Evolutionary conservation across 768 basidiomycete genomes (phyloP).

Genomic region (Dioszegia hungarica): DNA sequence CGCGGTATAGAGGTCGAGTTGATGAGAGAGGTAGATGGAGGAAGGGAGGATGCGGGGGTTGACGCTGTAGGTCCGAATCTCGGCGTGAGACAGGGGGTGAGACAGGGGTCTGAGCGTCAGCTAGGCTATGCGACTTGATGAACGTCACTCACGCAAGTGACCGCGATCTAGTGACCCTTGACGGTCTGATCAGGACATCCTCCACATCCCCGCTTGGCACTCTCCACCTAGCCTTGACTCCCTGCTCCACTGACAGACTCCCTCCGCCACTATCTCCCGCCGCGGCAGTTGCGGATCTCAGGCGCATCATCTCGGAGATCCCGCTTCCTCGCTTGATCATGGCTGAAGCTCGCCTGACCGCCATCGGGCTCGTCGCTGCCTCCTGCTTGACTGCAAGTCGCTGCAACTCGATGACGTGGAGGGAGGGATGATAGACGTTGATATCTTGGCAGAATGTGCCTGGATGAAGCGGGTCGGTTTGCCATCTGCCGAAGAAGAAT

Average conservation of each 20-base stretch:
- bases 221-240: conserved; percentile 22
- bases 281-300: neutral
- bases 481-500: conserved; percentile 10
- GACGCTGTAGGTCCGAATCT: conserved; percentile 69
- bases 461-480: conserved; percentile 6
- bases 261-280: too few relatives aligned
- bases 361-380: neutral
- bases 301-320: conserved; percentile 40
- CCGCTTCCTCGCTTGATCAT: conserved; percentile 23
- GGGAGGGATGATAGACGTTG: conserved; percentile 34
- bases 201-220: too few relatives aligned
- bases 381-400: neutral
- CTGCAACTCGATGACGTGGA: neutral
- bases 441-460: conserved; percentile 20
- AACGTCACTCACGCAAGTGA: neutral
- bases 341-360: too few relatives aligned
- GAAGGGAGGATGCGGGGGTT: conserved; percentile 59
- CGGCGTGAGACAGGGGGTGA: conserved; percentile 68
- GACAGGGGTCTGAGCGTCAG: conserved; percentile 54
- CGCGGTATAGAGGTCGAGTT: conserved; percentile 77
- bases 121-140: neutral
- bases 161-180: neutral
- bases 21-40: conserved; percentile 75
- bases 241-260: conserved; percentile 9
- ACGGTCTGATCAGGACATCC: too few relatives aligned